Base-by-base conservation (phyloP, 192 early-diverging fungal species). In the Backusella mclennaniae region DNA sequence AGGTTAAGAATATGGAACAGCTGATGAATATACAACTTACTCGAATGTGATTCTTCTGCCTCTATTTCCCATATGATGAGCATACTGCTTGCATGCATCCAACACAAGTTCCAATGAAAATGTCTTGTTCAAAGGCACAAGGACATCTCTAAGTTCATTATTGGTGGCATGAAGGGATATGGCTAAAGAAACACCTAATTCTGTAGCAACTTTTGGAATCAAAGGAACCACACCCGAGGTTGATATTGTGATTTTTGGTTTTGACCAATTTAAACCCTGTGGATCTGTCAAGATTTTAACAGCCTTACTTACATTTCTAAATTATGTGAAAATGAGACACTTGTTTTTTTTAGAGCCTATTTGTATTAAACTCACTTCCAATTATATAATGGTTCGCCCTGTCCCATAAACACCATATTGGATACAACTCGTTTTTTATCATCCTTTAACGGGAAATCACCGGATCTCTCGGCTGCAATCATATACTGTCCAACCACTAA, bases 321-420 rank as follows among this genome's bases (percentile, higher is more conserved):
- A 33, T 33, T 2, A 33, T 33, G 33, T 33, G 33, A 3, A 33
- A 33, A 33, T 33, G 33, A 33, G 33, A 33, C 33, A 33, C 3
- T 33, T 33, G 33, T 33, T 33, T 33, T 33, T 33, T 33, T 33
- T 33, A 33, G 33, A 3, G 12, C 1, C 2, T 67, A 26, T 26
- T 26, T 29, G n/a, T 4, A 63, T 33, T 12, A 26, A 8, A 90
- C 77, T 71, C 86, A 88, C 79, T 84, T 89, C 83, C 90, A 95
- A 80, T 97, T 97, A 80, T 92, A 92, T 19, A 96, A 79, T 1
- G 96, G 96, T 77, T 97, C 96, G 14, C 95, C 95, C 81, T 95
- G 94, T 31, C 95, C 95, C 96, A 97, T 97, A 74, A 95, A 93
- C 0, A 97, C 96, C 69, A 96, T 90, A 80, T 97, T 97, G 26